Evolutionary conservation across 148 eudicot genomes (phyloP).

Genomic region (Diospyros lotus): DNA sequence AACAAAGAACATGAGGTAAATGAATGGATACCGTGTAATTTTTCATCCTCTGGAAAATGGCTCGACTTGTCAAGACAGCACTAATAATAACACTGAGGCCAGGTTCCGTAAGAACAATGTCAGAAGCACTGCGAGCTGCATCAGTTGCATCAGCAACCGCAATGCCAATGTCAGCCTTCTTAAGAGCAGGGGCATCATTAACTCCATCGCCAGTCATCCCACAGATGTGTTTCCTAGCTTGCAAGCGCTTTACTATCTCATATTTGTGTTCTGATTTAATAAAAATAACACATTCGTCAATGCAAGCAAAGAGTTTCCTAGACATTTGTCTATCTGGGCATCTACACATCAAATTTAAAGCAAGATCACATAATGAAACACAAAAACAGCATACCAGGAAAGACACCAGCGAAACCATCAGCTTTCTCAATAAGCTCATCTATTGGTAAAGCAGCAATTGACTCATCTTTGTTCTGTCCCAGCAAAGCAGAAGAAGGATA

Average conservation of each 20-base stretch:
- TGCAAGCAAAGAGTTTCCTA: background rate
- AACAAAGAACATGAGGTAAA: background rate
- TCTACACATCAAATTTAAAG: background rate
- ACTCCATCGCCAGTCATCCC: slow-evolving; percentile 99
- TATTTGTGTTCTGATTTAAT: slow-evolving; percentile 80
- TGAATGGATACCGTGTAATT: slow-evolving; percentile 69
- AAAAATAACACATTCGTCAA: slow-evolving; percentile 14
- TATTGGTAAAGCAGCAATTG: slow-evolving; percentile 82
- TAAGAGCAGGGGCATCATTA: slow-evolving; percentile 97
- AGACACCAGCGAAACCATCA: slow-evolving; percentile 98
- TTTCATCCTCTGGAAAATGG: slow-evolving; percentile 98
- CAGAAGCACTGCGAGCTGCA: slow-evolving; percentile 99
- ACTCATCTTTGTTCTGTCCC: slow-evolving; percentile 93
- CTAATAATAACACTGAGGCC: slow-evolving; percentile 97
- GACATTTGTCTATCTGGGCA: background rate
- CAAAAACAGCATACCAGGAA: slow-evolving; percentile 63
- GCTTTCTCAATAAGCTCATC: slow-evolving; percentile 98
- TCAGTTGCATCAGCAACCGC: slow-evolving; percentile 99
- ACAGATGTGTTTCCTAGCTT: slow-evolving; percentile 98
- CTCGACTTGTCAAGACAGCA: slow-evolving; percentile 97
- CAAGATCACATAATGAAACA: background rate
- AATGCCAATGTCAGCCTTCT: slow-evolving; percentile 99
- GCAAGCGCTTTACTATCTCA: slow-evolving; percentile 93
- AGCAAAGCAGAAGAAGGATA: slow-evolving; percentile 96
- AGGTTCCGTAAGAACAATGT: slow-evolving; percentile 97